Evolutionary conservation across 1,139 yeast species (phyloP).

Genomic region (Kodamaea arcana): DNA sequence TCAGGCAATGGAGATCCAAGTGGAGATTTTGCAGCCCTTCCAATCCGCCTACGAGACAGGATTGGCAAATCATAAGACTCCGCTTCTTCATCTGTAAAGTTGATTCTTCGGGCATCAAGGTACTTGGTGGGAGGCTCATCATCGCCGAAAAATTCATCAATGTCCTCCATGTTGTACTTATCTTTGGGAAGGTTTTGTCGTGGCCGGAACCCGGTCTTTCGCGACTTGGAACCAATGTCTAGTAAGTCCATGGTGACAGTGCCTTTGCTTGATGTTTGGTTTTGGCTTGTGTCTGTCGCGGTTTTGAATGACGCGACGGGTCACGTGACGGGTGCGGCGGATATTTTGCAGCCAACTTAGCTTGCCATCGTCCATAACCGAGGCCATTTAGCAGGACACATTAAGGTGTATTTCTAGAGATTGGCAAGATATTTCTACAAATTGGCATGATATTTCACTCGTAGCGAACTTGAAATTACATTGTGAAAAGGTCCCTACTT

Average conservation of each 20-base stretch:
- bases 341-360: too few relatives aligned
- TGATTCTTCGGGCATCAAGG: slow-evolving; percentile 32
- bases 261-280: too few relatives aligned
- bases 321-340: too few relatives aligned
- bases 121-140: slow-evolving; percentile 34
- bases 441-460: too few relatives aligned
- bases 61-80: slow-evolving; percentile 33
- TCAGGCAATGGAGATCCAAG: slow-evolving; percentile 33
- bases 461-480: too few relatives aligned
- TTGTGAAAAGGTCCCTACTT: too few relatives aligned
- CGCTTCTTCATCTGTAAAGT: slow-evolving; percentile 37
- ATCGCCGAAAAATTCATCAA: slow-evolving; percentile 65
- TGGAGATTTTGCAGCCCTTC: slow-evolving; percentile 24
- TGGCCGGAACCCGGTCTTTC: slow-evolving; percentile 59
- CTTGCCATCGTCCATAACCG: too few relatives aligned
- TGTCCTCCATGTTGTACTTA: slow-evolving; percentile 71
- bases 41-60: slow-evolving; percentile 19
- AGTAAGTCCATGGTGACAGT: slow-evolving; percentile 53
- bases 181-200: slow-evolving; percentile 52
- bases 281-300: too few relatives aligned
- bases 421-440: too few relatives aligned
- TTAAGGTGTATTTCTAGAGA: too few relatives aligned
- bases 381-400: too few relatives aligned
- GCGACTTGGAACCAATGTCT: slow-evolving; percentile 50
- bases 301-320: background rate